Conservation (phyloP, 768 basidiomycete species). For the Amanita rimosa region DNA sequence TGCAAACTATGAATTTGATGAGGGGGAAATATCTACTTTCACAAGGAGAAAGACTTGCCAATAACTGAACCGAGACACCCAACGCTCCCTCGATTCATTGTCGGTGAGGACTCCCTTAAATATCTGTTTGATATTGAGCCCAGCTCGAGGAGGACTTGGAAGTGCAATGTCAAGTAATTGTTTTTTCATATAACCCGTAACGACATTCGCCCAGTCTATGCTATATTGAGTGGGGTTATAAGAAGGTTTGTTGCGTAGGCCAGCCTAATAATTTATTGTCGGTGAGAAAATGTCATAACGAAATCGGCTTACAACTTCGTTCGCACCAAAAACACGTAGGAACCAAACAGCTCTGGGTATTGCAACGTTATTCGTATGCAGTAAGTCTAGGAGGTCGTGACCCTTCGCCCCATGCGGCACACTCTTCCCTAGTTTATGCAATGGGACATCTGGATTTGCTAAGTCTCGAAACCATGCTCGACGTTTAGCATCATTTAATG, state of each 20-base stretch:
- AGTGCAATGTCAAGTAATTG: constrained; percentile 70
- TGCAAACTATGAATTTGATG: constrained; percentile 36
- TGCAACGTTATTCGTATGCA: constrained; percentile 67
- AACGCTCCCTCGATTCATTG: constrained; percentile 53
- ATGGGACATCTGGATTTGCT: constrained; percentile 69
- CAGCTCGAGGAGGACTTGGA: constrained; percentile 66
- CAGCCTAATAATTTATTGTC: constrained; percentile 33
- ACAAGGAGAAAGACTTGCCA: constrained; percentile 32
- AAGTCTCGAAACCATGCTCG: constrained; percentile 77
- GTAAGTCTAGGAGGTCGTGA: constrained; percentile 68
- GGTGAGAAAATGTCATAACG: neutral
- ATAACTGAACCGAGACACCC: constrained; percentile 73
- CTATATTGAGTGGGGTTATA: constrained; percentile 80
- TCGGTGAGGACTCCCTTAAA: constrained; percentile 79
- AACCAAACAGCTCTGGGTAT: constrained; percentile 84
- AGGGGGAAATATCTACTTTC: neutral
- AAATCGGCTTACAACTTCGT: constrained; percentile 56
- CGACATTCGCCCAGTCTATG: constrained; percentile 73
- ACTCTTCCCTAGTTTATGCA: constrained; percentile 73
- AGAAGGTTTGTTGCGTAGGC: constrained; percentile 64
- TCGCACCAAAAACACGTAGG: constrained; percentile 75
- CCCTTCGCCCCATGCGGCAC: constrained; percentile 84
- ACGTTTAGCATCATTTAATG: constrained; percentile 69
- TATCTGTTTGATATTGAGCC: constrained; percentile 71
- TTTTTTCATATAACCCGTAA: constrained; percentile 76